Conservation (phyloP, 108 stramenopile species). For the Cyclotella cryptica region DNA sequence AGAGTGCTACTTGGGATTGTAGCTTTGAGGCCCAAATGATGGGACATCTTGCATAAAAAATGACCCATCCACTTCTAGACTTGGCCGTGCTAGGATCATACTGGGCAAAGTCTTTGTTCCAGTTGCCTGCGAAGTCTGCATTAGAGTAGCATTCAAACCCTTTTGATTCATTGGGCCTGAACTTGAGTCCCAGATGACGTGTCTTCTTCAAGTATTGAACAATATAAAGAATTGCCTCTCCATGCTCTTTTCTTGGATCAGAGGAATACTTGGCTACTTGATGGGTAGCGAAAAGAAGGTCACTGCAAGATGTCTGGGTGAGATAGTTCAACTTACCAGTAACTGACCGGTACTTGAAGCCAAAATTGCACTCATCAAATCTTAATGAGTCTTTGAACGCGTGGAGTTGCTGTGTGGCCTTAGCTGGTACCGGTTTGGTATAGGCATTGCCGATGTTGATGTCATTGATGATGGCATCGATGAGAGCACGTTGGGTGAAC, state of each 20-base stretch:
- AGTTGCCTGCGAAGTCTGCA: conserved; percentile 47
- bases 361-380: not conserved
- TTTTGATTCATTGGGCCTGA: conserved; percentile 4
- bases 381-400: not conserved
- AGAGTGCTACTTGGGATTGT: conserved; percentile 31
- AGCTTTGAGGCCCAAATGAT: conserved; percentile 25
- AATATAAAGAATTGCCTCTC: conserved; percentile 35
- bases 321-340: conserved; percentile 27
- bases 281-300: conserved; percentile 38
- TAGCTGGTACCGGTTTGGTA: conserved; percentile 12
- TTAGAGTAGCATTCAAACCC: conserved; percentile 41
- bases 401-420: not conserved
- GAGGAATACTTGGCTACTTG: conserved; percentile 36
- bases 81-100: conserved; percentile 17
- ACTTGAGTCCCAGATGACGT: conserved; percentile 29
- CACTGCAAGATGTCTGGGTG: conserved; percentile 32
- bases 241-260: conserved; percentile 41
- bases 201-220: conserved; percentile 43
- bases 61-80: conserved; percentile 21
- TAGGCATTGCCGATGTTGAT: not conserved
- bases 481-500: conserved; percentile 56
- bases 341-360: conserved; percentile 18
- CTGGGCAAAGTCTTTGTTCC: conserved; percentile 3
- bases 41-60: conserved; percentile 32
- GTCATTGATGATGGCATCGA: conserved; percentile 44